Evolutionary conservation across 2,329 filamentous ascomycete genomes (phyloP), one percentile per base, ranked within the genome.

Genomic region (Aureobasidium sp.): DNA sequence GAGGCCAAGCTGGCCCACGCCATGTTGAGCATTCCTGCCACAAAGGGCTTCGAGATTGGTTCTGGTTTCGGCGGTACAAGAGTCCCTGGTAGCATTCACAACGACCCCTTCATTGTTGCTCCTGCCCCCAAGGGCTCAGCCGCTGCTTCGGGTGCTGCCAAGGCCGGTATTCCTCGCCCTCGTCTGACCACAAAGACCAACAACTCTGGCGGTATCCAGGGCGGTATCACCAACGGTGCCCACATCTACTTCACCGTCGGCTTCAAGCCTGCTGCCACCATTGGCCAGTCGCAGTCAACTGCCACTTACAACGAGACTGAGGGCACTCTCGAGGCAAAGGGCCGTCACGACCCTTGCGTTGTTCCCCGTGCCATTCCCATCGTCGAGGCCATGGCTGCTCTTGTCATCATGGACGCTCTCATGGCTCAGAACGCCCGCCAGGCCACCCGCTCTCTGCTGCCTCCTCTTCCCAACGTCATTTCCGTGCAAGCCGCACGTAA

Each of bases 191-290:
- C 93, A 61, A 89, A 88, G 79, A 97, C 93, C 30, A 97, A 97
- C 80, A 91, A 96, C 80, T 93, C 88, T 2, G 93, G 93, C 11
- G 94, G 93, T 66, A 90, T 97, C 68, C 93, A 97, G 78, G 94
- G 93, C 47, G 93, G 93, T 58, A 97, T 97, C 76, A 88, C 89
- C 54, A 97, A 97, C 75, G 94, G 93, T 62, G 90, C 90, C 41
- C 88, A 87, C 63, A 91, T 97, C 77, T 97, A 94, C 82, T 97
- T 97, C 84, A 86, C 89, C 57, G 87, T 96, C 6, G 92, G 85
- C 16, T 97, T 97, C 85, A 97, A 97, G 82, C 90, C 93, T 11
- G 86, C 93, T 3, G 92, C 93, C 36, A 97, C 94, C 3, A 97
- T 97, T 71, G 88, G 90, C 48, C 88, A 93, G 76, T 88, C 89